Conservation (phyloP, 2,329 filamentous ascomycete genomes). For the Diaporthe capsici region DNA sequence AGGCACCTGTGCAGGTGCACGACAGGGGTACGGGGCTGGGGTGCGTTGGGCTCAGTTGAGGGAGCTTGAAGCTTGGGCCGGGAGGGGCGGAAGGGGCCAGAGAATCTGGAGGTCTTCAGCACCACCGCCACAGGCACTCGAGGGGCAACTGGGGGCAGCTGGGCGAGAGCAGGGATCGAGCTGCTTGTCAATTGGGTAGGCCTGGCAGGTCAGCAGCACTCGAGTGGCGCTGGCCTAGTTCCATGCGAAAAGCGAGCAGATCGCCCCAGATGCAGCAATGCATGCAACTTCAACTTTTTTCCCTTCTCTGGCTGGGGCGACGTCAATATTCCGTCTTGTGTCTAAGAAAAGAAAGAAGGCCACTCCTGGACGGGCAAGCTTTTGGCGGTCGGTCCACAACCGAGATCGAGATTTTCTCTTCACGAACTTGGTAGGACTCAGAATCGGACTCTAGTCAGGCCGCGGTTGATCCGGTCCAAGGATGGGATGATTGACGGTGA, state of each 20-base stretch:
- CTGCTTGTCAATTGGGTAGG: constrained; percentile 17
- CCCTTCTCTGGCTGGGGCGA: constrained; percentile 7
- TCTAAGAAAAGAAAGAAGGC: constrained; percentile 23
- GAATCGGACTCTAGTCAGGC: background rate
- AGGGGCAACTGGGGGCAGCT: background rate
- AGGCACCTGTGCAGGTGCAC: constrained; percentile 17
- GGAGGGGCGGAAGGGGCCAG: background rate
- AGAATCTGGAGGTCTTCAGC: background rate
- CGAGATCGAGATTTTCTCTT: constrained; percentile 22
- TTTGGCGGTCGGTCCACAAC: background rate
- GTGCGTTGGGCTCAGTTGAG: constrained; percentile 1
- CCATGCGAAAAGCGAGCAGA: background rate
- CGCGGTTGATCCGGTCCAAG: constrained; percentile 18
- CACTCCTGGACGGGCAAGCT: background rate
- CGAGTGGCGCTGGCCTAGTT: constrained; percentile 18
- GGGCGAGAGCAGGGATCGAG: constrained; percentile 2
- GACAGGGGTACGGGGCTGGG: constrained; percentile 20
- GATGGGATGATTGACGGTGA: constrained; percentile 23
- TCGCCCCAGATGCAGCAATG: constrained; percentile 15
- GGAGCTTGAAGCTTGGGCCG: constrained; percentile 30
- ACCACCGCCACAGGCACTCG: constrained; percentile 29
- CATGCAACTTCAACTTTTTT: background rate
- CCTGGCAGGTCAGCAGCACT: background rate
- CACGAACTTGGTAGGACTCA: background rate
- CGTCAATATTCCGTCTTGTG: constrained; percentile 20